phyloP scores from a whole-genome alignment of 305 asterid genomes.

The Solanum hybrid region DNA sequence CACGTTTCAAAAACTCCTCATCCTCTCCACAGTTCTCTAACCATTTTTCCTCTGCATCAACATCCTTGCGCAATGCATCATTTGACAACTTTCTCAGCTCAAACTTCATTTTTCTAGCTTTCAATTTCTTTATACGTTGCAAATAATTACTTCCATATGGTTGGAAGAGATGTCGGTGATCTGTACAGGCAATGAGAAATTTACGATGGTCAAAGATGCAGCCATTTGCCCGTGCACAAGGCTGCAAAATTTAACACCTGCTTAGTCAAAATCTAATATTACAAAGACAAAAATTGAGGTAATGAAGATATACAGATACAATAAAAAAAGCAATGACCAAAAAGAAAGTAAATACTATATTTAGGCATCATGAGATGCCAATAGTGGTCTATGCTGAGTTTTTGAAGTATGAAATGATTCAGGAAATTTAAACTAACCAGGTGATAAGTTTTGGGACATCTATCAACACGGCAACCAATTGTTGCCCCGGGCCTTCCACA shows the following conservation, averaged over 20 bases:
- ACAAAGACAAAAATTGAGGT: not conserved
- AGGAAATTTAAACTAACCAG: conserved; percentile 46
- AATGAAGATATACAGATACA: not conserved
- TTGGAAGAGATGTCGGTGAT: conserved; percentile 87
- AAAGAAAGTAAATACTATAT: not conserved
- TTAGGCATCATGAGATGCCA: not conserved
- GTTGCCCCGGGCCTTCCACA: conserved; percentile 99
- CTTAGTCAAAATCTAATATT: conserved; percentile 4
- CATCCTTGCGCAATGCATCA: conserved; percentile 79
- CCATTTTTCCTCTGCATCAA: conserved; percentile 97
- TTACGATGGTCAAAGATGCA: conserved; percentile 97
- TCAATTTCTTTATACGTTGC: conserved; percentile 56
- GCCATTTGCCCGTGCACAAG: conserved; percentile 88
- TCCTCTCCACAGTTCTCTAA: conserved; percentile 97
- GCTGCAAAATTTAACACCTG: conserved; percentile 40
- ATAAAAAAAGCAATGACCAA: not conserved
- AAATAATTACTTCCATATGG: conserved; percentile 65
- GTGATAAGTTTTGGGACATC: conserved; percentile 97
- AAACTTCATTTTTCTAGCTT: conserved; percentile 62
- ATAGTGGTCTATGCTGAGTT: conserved; percentile 1
- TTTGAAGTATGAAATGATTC: not conserved
- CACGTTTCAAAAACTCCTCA: conserved; percentile 96
- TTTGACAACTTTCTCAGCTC: conserved; percentile 67
- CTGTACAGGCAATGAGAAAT: conserved; percentile 95
- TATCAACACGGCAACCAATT: conserved; percentile 97